A percentile compares a stretch with the other conserved stretches of the same genome.
Evolutionary conservation across 2,329 filamentous ascomycete species (phyloP).

Genomic region (Xylariaceae sp.): DNA sequence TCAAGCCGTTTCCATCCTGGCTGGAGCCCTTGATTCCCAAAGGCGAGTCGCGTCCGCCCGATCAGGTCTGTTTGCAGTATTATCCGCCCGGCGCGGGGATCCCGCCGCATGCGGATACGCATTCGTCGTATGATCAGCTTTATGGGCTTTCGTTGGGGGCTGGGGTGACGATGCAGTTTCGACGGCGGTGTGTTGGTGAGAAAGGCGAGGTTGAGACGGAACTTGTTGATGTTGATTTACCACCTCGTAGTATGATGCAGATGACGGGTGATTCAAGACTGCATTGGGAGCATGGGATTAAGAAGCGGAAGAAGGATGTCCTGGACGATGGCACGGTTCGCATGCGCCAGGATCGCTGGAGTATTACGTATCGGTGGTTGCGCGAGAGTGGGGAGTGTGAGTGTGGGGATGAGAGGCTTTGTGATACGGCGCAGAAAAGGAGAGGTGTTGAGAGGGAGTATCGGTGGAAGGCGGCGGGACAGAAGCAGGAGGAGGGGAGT

Average conservation of each 20-base stretch:
- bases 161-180: slow-evolving; percentile 27
- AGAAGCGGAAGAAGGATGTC: slow-evolving; percentile 47
- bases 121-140: slow-evolving; percentile 38
- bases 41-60: slow-evolving; percentile 33
- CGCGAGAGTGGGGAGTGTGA: slow-evolving; percentile 42
- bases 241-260: slow-evolving; percentile 46
- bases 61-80: slow-evolving; percentile 55
- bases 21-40: slow-evolving; percentile 44
- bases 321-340: slow-evolving; percentile 43
- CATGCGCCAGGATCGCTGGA: slow-evolving; percentile 44
- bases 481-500: background rate
- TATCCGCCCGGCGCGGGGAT: slow-evolving; percentile 57
- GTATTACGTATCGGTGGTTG: slow-evolving; percentile 51
- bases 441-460: slow-evolving; percentile 46
- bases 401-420: slow-evolving; percentile 45
- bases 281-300: slow-evolving; percentile 53
- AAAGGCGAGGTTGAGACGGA: background rate
- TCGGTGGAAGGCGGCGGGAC: slow-evolving; percentile 38
- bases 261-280: slow-evolving; percentile 46
- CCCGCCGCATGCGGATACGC: slow-evolving; percentile 57
- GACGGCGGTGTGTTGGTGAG: slow-evolving; percentile 1
- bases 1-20: slow-evolving; percentile 48
- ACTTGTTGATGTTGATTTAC: slow-evolving; percentile 39
- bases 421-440: slow-evolving; percentile 46
- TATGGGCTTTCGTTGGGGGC: slow-evolving; percentile 26